Base-by-base conservation (phyloP, 192 early-diverging fungal genomes). In the Martensiomyces pterosporus region DNA sequence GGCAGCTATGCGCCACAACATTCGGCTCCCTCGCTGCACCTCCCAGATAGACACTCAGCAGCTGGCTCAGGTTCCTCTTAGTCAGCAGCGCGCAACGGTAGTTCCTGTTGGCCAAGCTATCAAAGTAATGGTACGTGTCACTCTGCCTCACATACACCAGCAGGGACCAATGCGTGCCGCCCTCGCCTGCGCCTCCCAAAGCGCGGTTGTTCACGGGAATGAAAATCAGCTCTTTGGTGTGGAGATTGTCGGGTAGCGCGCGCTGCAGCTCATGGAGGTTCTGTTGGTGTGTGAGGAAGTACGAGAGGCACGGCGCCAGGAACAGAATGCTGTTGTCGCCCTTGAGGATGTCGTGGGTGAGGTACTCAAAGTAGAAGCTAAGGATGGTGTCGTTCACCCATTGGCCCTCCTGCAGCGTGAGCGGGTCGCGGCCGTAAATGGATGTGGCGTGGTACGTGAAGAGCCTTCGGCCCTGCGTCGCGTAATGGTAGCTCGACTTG, bases 331-430 rank as follows among this genome's bases (percentile, higher is more conserved):
- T 48, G 32, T 24, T 26, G 32, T 58, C 59, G 43, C 58, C 55
- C 1, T 29, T 19, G 4, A 74, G 46, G 1, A 74, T 52, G 17
- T 74, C 52, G 52, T 63, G 57, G 4, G 49, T 43, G 29, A 74
- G 39, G 27, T 74, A 74, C 25, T 74, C 64, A 34, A 63, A 74
- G 43, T 74, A 74, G 26, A 74, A 74, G 16, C 63, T 52, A n/a
- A 74, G 23, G 9, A 74, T 55, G 3, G 54, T 26, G 27, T 74
- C 70, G 59, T 48, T 74, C 8, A 74, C 52, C 59, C 64, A 66
- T 15, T 49, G 42, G 15, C 70, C 70, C 5, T 62, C 64, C 33
- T 24, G 51, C 27, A 74, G 43, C 19, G 70, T 54, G 27, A 48
- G 22, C 2, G 59, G 43, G 51, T 74, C 70, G 35, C 52, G 33